These are phyloP conservation scores for Nigrospora oryzae DNA, from an alignment of 2,329 filamentous ascomycete genomes.

Conservation along the genomic window DNA sequence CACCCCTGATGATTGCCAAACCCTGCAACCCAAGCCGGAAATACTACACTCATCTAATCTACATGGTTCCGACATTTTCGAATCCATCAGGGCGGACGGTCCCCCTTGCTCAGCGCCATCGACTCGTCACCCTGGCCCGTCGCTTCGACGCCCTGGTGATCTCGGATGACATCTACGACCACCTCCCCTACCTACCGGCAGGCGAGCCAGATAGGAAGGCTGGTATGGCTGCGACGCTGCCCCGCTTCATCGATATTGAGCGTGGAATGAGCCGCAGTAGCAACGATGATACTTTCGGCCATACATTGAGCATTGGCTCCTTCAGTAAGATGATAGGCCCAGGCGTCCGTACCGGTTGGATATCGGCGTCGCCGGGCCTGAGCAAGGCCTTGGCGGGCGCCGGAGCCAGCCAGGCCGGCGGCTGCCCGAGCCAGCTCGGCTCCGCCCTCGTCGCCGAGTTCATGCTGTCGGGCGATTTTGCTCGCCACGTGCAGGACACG, in stretches of 20 bases:
- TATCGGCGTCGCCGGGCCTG: too few species aligned
- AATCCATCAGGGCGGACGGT: slow-evolving; percentile 62
- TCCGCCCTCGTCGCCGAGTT: too few species aligned
- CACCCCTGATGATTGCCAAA: too few species aligned
- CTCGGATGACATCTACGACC: slow-evolving; percentile 66
- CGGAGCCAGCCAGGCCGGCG: too few species aligned
- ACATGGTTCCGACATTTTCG: slow-evolving; percentile 60
- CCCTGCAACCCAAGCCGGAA: too few species aligned
- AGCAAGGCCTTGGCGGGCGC: too few species aligned
- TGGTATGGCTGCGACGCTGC: slow-evolving; percentile 20
- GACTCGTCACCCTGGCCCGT: slow-evolving; percentile 51
- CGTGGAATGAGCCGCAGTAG: slow-evolving; percentile 45
- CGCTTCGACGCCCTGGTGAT: slow-evolving; percentile 57
- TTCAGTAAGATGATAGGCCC: slow-evolving; percentile 59
- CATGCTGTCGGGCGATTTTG: too few species aligned
- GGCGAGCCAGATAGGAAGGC: background rate
- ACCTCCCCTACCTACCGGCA: slow-evolving; percentile 46
- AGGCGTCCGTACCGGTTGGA: slow-evolving; percentile 54
- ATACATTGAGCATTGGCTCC: slow-evolving; percentile 54
- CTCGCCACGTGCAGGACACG: too few species aligned
- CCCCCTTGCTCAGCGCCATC: slow-evolving; percentile 44
- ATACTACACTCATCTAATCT: slow-evolving; percentile 42
- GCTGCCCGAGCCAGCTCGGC: too few species aligned
- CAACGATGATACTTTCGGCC: slow-evolving; percentile 48
- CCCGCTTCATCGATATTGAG: slow-evolving; percentile 54